A percentile compares a stretch with the other conserved stretches of the same genome.
Evolutionary conservation across 2,329 filamentous ascomycete species (phyloP).

Genomic region (Colletotrichum kahawae): DNA sequence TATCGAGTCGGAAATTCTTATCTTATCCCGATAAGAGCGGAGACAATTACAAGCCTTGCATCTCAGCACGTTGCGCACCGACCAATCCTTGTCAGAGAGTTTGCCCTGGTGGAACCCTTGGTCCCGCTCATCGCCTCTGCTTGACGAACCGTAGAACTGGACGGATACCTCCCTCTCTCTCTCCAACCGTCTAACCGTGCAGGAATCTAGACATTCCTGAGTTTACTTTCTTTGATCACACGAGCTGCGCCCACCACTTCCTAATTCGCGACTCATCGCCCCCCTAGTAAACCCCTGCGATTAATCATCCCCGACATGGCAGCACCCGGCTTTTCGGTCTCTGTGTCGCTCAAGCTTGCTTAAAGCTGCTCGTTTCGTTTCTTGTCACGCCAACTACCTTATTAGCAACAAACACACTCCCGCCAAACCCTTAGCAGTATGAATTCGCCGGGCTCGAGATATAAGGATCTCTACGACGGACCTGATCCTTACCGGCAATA

Average conservation of each 20-base stretch:
- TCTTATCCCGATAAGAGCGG: slow-evolving; percentile 17
- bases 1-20: slow-evolving; percentile 2
- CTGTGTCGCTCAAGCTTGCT: slow-evolving; percentile 7
- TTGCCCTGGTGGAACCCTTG: slow-evolving; percentile 15
- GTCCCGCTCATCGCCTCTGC: slow-evolving; percentile 6
- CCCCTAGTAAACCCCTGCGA: neutral
- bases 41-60: slow-evolving; percentile 1
- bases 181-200: neutral
- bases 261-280: slow-evolving; percentile 12
- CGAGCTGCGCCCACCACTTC: neutral
- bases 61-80: neutral
- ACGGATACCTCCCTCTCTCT: neutral
- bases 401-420: neutral
- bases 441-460: slow-evolving; percentile 17
- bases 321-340: neutral
- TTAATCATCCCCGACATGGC: slow-evolving; percentile 12
- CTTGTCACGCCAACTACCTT: neutral
- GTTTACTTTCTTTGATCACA: slow-evolving; percentile 9
- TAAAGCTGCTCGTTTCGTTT: slow-evolving; percentile 12
- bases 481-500: slow-evolving; percentile 14
- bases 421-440: slow-evolving; percentile 5
- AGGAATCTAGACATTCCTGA: neutral
- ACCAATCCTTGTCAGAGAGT: slow-evolving; percentile 8
- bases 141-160: neutral
- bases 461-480: slow-evolving; percentile 14